Evolutionary conservation across 257 asterid genomes (phyloP), one percentile per base, ranked within the genome.

Genomic region (Rehmannia glutinosa): DNA sequence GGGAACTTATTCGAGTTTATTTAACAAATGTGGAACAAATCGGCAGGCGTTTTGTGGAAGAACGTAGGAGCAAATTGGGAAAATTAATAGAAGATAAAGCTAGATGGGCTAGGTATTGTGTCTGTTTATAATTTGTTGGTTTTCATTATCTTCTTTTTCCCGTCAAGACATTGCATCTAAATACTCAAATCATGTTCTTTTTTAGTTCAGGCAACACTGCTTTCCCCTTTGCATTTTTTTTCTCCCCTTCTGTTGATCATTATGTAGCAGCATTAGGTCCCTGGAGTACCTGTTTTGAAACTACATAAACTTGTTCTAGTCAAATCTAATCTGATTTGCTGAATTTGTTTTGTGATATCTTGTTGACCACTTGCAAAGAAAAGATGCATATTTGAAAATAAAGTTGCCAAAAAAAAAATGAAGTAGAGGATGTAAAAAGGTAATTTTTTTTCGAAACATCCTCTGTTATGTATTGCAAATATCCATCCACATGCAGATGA

Each of bases 1-100:
- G 99, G 88, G 99, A 93, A 72, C 96, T 91, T 76, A 87, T 91
- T 20, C 77, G 99, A 45, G 96, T 90, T 8, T 93, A 93, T 80
- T 76, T 90, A 81, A 83, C 92, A 57, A 93, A 93, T 73, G 99
- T 93, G 15, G 99, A 91, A 69, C 96, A 91, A 77, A 88, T 88
- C 50, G 91, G 96, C 82, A 84, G 95, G 55, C 96, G 90, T 63
- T 93, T 85, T 72, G 88, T 91, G 38, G 97, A 93, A 80, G 99
- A 85, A 41, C 79, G 86, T 43, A 78, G 96, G 27, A 72, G 72
- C 75, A 90, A 86, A 80, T 88, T 93, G 68, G 88, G 82, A 63
- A 91, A 93, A 64, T 80, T 88, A 66, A 86, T 91, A 75, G 96
- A 82, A 65, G 99, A 93, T 79, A 84, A 86, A 74, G 86, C 84